Conservation (phyloP, 139 green algal genomes). For the Chlorella sp. region DNA sequence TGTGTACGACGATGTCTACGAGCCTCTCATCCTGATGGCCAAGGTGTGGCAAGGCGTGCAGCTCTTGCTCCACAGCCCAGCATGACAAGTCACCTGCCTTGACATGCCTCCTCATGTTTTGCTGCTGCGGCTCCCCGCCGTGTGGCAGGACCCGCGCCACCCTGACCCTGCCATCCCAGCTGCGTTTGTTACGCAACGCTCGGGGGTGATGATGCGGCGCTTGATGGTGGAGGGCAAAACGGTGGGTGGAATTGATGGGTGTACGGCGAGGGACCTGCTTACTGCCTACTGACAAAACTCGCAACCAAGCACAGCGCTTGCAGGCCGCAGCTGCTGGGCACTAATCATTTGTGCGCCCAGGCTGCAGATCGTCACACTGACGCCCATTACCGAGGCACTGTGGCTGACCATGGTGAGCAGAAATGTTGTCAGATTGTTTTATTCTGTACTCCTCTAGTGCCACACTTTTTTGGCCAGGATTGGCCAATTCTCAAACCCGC, state of each 20-base stretch:
- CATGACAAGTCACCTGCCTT: background rate
- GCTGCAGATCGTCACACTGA: slow-evolving; percentile 8
- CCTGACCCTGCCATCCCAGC: slow-evolving; percentile 77
- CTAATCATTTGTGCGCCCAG: too few relatives aligned
- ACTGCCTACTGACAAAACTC: background rate
- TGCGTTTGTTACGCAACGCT: slow-evolving; percentile 79
- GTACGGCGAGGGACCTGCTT: too few relatives aligned
- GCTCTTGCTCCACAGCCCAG: background rate
- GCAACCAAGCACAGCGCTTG: background rate
- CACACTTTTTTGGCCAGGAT: too few relatives aligned
- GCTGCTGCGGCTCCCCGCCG: background rate
- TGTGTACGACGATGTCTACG: slow-evolving; percentile 78
- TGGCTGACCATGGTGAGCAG: slow-evolving; percentile 76
- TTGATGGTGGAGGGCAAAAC: slow-evolving; percentile 50
- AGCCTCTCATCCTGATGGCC: slow-evolving; percentile 85
- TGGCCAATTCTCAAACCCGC: too few relatives aligned
- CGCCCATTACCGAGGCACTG: slow-evolving; percentile 50
- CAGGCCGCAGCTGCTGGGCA: background rate
- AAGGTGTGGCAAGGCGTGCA: too few relatives aligned
- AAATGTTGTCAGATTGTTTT: too few relatives aligned
- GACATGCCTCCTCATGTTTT: too few relatives aligned
- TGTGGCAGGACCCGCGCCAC: slow-evolving; percentile 39
- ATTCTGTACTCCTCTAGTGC: too few relatives aligned
- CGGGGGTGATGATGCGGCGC: slow-evolving; percentile 75
- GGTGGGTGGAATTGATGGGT: background rate